Conservation (phyloP, 2,329 filamentous ascomycete genomes). For the Clonostachys sp. region DNA sequence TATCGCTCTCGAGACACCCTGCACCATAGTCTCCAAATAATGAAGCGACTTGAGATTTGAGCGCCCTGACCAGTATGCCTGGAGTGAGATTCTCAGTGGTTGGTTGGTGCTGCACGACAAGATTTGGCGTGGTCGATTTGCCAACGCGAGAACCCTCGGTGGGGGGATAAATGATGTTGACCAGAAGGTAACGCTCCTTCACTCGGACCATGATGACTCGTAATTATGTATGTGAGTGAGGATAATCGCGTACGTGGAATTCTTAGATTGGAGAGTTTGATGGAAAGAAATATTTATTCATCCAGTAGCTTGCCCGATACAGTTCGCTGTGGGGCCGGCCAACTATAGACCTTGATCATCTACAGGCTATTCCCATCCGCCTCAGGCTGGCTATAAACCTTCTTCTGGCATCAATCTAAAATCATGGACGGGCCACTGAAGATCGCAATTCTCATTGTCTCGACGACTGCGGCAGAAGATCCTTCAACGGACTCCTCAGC, state of each 20-base stretch:
- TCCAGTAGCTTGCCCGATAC: background rate
- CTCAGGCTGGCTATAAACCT: background rate
- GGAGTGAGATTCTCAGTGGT: conserved; percentile 68
- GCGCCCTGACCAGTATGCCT: conserved; percentile 59
- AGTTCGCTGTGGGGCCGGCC: background rate
- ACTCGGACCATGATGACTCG: conserved; percentile 74
- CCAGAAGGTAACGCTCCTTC: conserved; percentile 93
- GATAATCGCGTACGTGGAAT: too few relatives aligned
- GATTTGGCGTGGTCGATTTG: conserved; percentile 42
- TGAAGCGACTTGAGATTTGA: conserved; percentile 65
- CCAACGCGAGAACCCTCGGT: conserved; percentile 16
- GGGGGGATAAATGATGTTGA: conserved; percentile 85
- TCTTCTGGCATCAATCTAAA: background rate
- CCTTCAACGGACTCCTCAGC: conserved; percentile 74
- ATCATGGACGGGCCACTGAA: conserved; percentile 41
- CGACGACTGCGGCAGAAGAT: conserved; percentile 81
- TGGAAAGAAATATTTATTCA: too few relatives aligned
- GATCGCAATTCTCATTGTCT: conserved; percentile 80
- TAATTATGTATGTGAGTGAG: too few relatives aligned
- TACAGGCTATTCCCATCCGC: background rate
- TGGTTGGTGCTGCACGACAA: conserved; percentile 74
- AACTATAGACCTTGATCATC: background rate
- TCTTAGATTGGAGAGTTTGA: too few relatives aligned
- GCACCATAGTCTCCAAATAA: conserved; percentile 88
- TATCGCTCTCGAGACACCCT: conserved; percentile 64